Conservation (phyloP, 2,329 filamentous ascomycete species). For the Magnaporthiopsis rhizophila region DNA sequence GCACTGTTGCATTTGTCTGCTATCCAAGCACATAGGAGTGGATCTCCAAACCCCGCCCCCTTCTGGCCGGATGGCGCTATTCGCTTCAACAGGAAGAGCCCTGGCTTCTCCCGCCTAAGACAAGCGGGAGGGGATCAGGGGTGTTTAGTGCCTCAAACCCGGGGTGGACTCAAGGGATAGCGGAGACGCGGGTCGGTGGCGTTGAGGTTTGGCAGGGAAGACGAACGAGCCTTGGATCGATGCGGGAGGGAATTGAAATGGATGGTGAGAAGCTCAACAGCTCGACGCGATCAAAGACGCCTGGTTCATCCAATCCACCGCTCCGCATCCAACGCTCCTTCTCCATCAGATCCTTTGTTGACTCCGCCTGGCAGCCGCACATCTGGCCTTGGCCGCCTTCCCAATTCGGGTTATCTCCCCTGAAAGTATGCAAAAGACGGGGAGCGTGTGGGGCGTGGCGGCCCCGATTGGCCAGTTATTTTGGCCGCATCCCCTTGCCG, state of each 20-base stretch:
- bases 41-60: not conserved
- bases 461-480: slow-evolving; percentile 11
- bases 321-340: not conserved
- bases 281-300: not conserved
- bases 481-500: slow-evolving; percentile 3
- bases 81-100: too few relatives aligned
- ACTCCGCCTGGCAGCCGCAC: slow-evolving; percentile 1
- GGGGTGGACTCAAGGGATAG: not conserved
- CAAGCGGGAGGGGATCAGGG: not conserved
- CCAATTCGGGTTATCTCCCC: not conserved
- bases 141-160: not conserved
- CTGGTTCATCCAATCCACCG: not conserved
- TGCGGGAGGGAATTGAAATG: not conserved
- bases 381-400: slow-evolving; percentile 2
- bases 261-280: not conserved
- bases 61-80: not conserved
- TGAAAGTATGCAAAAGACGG: not conserved
- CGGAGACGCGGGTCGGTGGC: not conserved
- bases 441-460: not conserved
- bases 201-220: not conserved
- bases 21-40: not conserved
- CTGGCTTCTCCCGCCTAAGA: not conserved
- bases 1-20: not conserved
- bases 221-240: not conserved
- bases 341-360: slow-evolving; percentile 3